Evolutionary conservation across 257 asterid genomes (phyloP).

Genomic region (Mentha longifolia): DNA sequence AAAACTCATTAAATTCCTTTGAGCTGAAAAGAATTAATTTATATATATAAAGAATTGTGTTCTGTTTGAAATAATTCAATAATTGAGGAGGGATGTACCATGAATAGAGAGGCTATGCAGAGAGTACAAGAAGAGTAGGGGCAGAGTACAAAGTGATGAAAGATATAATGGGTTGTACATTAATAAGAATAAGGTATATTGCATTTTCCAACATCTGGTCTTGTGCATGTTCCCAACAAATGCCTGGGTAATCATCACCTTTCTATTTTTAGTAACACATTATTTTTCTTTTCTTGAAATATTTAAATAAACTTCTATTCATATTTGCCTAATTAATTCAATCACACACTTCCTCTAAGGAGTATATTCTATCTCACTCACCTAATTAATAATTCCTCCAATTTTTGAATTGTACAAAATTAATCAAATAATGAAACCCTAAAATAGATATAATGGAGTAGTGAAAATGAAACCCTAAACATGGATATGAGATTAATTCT

Average conservation of each 20-base stretch:
- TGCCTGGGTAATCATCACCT: conserved; percentile 52
- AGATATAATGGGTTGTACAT: not conserved
- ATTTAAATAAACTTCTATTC: conserved; percentile 14
- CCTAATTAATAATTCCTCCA: no score
- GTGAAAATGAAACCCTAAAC: no score
- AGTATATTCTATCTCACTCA: no score
- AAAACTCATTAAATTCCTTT: conserved; percentile 40
- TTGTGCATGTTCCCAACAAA: conserved; percentile 72
- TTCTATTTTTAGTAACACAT: conserved; percentile 40
- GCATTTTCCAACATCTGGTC: conserved; percentile 49
- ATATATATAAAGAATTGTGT: no score
- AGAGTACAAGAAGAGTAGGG: conserved; percentile 6
- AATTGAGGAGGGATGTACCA: conserved; percentile 13
- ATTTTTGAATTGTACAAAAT: no score
- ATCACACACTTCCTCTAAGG: not conserved
- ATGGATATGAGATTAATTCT: not conserved
- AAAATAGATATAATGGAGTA: no score
- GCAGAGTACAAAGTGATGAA: conserved; percentile 11
- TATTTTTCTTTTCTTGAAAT: conserved; percentile 23
- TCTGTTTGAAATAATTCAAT: no score
- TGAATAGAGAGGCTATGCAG: not conserved
- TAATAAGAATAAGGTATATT: not conserved
- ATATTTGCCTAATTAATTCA: not conserved
- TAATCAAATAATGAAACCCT: no score
- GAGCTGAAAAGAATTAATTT: conserved; percentile 31